A percentile compares a stretch with the other conserved stretches of the same genome.
phyloP scores from a whole-genome alignment of 192 early-diverging fungal species.

The Backusella morwellensis region DNA sequence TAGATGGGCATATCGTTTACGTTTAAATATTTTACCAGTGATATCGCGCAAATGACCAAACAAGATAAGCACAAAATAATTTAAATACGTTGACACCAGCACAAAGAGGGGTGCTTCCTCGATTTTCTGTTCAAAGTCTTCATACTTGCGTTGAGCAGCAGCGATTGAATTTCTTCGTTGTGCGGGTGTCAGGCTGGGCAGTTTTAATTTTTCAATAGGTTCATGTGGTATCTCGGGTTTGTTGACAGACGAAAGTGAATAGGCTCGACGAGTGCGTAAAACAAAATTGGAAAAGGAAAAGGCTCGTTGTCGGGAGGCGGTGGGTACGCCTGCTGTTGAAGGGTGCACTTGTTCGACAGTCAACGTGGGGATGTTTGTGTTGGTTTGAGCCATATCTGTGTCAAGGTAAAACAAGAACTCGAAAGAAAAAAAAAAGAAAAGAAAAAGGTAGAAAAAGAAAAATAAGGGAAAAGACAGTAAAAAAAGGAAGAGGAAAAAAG shows the following conservation, averaged over 20 bases:
- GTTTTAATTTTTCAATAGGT: background rate
- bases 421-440: background rate
- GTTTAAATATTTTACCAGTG: constrained; percentile 66
- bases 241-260: constrained; percentile 35
- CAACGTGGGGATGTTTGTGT: background rate
- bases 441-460: background rate
- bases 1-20: constrained; percentile 63
- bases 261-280: constrained; percentile 25
- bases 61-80: constrained; percentile 81
- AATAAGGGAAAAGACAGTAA: background rate
- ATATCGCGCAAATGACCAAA: constrained; percentile 85
- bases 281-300: constrained; percentile 20
- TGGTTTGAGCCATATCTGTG: background rate
- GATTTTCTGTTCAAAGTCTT: constrained; percentile 39
- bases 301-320: constrained; percentile 11
- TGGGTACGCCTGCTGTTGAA: background rate
- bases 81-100: constrained; percentile 84
- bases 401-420: background rate
- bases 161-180: constrained; percentile 30
- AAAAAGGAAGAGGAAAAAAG: background rate
- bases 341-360: background rate
- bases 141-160: constrained; percentile 24
- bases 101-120: constrained; percentile 59
- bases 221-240: background rate
- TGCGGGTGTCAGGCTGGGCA: constrained; percentile 16